phyloP scores from a whole-genome alignment of 345 rosid genomes.

The Gossypium stocksii region DNA sequence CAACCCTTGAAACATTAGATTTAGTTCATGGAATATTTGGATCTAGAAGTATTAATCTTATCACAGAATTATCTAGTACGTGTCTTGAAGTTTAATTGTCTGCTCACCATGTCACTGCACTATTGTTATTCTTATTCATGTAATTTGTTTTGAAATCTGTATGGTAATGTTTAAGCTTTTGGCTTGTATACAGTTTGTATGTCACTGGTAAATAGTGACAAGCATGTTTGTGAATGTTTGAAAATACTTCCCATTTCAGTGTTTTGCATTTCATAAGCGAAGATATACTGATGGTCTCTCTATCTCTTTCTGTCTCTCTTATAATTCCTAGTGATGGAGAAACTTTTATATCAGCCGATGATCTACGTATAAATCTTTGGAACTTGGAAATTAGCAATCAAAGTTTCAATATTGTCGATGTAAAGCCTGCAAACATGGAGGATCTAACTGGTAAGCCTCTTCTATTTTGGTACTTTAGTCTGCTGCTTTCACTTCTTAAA shows the following conservation, averaged over 20 bases:
- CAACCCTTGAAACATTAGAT: not conserved
- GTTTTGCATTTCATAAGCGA: not conserved
- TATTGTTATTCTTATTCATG: not conserved
- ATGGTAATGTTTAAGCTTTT: not conserved
- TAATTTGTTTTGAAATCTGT: not conserved
- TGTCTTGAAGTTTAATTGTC: not conserved
- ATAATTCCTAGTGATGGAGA: slow-evolving; percentile 48
- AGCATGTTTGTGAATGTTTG: not conserved
- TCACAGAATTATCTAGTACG: not conserved
- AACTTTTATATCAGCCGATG: slow-evolving; percentile 68
- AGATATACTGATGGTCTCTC: slow-evolving; percentile 18
- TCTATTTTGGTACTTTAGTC: not conserved
- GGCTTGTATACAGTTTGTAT: not conserved
- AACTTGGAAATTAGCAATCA: slow-evolving; percentile 67
- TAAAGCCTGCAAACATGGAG: slow-evolving; percentile 69
- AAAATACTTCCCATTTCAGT: not conserved
- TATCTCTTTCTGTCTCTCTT: not conserved
- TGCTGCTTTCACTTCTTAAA: not conserved
- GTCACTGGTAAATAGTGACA: not conserved
- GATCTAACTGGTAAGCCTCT: slow-evolving; percentile 55
- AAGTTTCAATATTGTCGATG: slow-evolving; percentile 63
- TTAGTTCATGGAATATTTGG: slow-evolving; percentile 1
- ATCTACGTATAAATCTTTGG: slow-evolving; percentile 66
- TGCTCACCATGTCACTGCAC: not conserved
- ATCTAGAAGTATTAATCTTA: not conserved